Base-by-base conservation (phyloP, 31 red algal genomes). In the Odonthalia washingtoniensis region DNA sequence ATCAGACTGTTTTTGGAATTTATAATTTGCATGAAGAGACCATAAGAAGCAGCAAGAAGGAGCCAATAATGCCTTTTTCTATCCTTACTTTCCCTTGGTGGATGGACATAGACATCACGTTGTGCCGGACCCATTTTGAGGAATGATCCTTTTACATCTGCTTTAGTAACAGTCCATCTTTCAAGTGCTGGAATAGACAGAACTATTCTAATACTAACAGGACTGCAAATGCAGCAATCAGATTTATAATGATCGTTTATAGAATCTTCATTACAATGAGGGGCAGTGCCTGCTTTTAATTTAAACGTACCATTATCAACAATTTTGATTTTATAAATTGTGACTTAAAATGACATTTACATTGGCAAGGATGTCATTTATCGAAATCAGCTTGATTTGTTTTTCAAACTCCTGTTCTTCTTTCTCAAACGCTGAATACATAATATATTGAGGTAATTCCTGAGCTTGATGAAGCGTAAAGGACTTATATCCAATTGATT, bases 281-380 rank as follows among this genome's bases (percentile, higher is more conserved):
- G 27, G 1, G 75, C n/a, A 3, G 60, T 79, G 18, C 75, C 6
- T 2, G 80, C 80, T 28, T 83, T 83, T n/a, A 68, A 28, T 2
- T 35, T 68, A 9, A 43, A 18, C 4, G 80, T 5, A 4, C 5
- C 38, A 46, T 83, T 35, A 39, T 83, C 49, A 68, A 37, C 35
- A 16, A 30, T 31, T 28, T 83, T 68, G 0, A 83, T 38, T 28
- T 83, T 68, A 35, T 83, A 83, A 28, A 83, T 21, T 2, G 64
- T 36, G 80, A 37, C 80, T 83, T 9, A 62, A 64, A 27, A 83
- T 64, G 28, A 83, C 37, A n/a, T 83, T 83, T n/a, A 62, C 80
- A 27, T 40, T 9, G 3, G 5, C 5, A 2, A 62, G 80, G 2
- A 83, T 33, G 17, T 69, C 6, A 27, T 3, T 43, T 2, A 68